Evolutionary conservation across 371 early-diverging fungal species (phyloP).

Genomic region (Haplosporangium sp.): DNA sequence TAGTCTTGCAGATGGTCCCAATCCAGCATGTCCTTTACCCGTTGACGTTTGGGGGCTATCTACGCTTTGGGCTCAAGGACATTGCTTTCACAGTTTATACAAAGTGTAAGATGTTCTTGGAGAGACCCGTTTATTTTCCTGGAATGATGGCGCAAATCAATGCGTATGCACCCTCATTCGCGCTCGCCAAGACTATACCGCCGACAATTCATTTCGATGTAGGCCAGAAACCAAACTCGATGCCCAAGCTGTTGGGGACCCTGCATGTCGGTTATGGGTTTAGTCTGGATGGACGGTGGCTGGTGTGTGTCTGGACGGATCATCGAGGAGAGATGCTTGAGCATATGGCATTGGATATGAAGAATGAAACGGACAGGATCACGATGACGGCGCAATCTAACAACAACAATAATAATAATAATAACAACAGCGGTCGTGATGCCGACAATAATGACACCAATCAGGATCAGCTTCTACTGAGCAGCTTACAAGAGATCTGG

Average conservation of each 20-base stretch:
- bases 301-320: constrained; percentile 70
- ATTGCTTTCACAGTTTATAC: constrained; percentile 73
- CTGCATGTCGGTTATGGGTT: constrained; percentile 70
- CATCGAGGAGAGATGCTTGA: constrained; percentile 68
- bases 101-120: constrained; percentile 62
- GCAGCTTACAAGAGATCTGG: constrained; percentile 45
- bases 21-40: constrained; percentile 68
- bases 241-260: constrained; percentile 37
- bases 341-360: constrained; percentile 42
- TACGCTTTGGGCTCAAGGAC: constrained; percentile 67
- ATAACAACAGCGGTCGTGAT: background rate
- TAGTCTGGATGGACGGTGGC: constrained; percentile 68
- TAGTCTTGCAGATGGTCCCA: constrained; percentile 68
- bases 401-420: background rate
- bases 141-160: constrained; percentile 49
- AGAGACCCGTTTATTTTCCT: constrained; percentile 36
- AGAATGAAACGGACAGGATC: constrained; percentile 6
- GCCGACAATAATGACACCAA: background rate
- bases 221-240: constrained; percentile 38
- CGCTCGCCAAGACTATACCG: constrained; percentile 61
- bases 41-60: constrained; percentile 63
- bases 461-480: background rate
- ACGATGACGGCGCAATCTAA: background rate
- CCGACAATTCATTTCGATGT: constrained; percentile 57
- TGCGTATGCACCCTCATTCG: constrained; percentile 65